phyloP scores from a whole-genome alignment of 192 early-diverging fungal genomes.

The Coemansia sp. region DNA sequence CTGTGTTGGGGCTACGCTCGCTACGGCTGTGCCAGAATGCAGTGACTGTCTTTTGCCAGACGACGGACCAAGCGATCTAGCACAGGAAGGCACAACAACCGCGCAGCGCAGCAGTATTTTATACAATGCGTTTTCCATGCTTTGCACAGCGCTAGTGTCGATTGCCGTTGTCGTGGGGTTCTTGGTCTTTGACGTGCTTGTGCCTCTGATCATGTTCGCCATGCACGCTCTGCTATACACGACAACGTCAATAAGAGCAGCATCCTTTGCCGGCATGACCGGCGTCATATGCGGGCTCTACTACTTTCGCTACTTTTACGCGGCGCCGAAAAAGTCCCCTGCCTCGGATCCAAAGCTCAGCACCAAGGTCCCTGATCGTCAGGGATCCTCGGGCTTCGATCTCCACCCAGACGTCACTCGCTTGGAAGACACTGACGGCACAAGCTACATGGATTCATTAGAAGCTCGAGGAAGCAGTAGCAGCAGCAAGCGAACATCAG shows the following conservation, averaged over 20 bases:
- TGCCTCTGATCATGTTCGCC: slow-evolving; percentile 8
- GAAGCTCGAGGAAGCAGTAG: slow-evolving; percentile 28
- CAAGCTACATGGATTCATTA: slow-evolving; percentile 36
- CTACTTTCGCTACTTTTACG: slow-evolving; percentile 47
- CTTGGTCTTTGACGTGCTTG: slow-evolving; percentile 14
- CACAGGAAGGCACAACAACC: background rate
- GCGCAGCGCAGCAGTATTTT: background rate
- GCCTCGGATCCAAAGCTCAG: slow-evolving; percentile 8
- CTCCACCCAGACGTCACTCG: slow-evolving; percentile 42
- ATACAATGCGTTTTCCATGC: background rate
- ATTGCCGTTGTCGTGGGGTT: slow-evolving; percentile 17
- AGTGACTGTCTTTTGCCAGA: background rate
- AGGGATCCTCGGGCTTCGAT: slow-evolving; percentile 30
- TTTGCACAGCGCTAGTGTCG: slow-evolving; percentile 10
- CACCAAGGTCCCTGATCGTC: slow-evolving; percentile 9
- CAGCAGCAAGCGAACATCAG: background rate
- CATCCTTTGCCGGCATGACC: slow-evolving; percentile 1
- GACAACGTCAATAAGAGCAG: slow-evolving; percentile 19
- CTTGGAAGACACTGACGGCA: slow-evolving; percentile 32
- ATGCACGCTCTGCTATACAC: slow-evolving; percentile 15
- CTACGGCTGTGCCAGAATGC: background rate
- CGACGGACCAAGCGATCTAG: background rate
- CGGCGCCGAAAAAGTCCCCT: slow-evolving; percentile 29
- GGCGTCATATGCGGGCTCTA: slow-evolving; percentile 27
- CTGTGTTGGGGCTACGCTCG: background rate